A percentile compares a stretch with the other conserved stretches of the same genome.
Evolutionary conservation across 2,329 filamentous ascomycete species (phyloP).

Genomic region (Aspergillus hiratsukae): DNA sequence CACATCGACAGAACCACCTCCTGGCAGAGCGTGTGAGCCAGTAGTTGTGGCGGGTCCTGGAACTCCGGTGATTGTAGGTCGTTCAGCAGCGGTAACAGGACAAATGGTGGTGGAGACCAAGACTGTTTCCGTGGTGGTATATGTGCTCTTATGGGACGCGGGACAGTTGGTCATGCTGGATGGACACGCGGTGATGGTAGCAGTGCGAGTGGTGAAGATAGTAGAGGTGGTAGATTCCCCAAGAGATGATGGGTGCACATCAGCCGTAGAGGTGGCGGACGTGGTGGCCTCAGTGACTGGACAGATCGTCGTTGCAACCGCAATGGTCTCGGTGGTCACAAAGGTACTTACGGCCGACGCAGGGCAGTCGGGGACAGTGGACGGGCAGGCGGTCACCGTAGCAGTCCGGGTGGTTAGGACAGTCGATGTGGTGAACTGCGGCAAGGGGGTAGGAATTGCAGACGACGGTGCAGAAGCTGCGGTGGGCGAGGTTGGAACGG

Average conservation of each 20-base stretch:
- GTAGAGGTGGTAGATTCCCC: constrained; percentile 18
- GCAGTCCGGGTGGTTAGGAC: constrained; percentile 18
- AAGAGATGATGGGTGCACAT: not conserved
- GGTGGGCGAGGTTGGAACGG: too few relatives aligned
- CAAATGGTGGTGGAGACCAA: constrained; percentile 22
- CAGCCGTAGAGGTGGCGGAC: too few relatives aligned
- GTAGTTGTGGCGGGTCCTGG: too few relatives aligned
- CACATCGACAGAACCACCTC: too few relatives aligned
- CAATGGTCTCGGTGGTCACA: constrained; percentile 20
- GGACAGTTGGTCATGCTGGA: constrained; percentile 25
- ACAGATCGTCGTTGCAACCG: constrained; percentile 19
- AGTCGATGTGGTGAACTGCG: constrained; percentile 16
- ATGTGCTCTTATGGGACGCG: constrained; percentile 10
- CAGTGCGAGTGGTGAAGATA: constrained; percentile 16
- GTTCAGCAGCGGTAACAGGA: constrained; percentile 8
- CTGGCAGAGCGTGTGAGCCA: too few relatives aligned
- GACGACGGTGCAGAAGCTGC: too few relatives aligned
- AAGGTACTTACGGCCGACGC: constrained; percentile 11
- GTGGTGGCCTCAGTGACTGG: constrained; percentile 10
- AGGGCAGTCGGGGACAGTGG: constrained; percentile 25
- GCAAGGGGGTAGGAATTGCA: too few relatives aligned
- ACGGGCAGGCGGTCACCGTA: constrained; percentile 24
- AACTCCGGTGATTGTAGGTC: too few relatives aligned
- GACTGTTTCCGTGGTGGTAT: constrained; percentile 19
- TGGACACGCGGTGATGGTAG: constrained; percentile 25